phyloP scores from a whole-genome alignment of 768 basidiomycete species.

The Cystofilobasidium macerans region DNA sequence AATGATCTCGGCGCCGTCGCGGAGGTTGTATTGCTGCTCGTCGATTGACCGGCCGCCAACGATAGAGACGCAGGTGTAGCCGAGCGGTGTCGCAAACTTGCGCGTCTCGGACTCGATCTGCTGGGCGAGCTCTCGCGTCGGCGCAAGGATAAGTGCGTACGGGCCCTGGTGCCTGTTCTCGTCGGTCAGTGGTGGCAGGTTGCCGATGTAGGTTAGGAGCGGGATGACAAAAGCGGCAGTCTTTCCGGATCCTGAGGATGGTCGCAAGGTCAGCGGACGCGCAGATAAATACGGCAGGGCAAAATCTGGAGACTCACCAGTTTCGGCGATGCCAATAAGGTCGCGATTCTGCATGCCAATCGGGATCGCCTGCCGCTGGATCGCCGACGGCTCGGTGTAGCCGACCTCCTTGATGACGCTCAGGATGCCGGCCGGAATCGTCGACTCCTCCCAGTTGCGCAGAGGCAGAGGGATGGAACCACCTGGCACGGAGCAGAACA shows the following conservation, averaged over 20 bases:
- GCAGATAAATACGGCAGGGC: background rate
- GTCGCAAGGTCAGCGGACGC: background rate
- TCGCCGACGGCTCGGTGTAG: constrained; percentile 92
- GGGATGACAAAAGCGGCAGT: constrained; percentile 98
- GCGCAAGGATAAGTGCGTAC: constrained; percentile 81
- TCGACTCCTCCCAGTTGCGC: constrained; percentile 81
- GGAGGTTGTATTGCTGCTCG: constrained; percentile 93
- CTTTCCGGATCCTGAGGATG: constrained; percentile 76
- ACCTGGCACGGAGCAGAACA: constrained; percentile 47
- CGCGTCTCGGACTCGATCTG: constrained; percentile 88
- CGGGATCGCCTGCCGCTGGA: constrained; percentile 98
- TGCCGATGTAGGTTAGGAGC: constrained; percentile 87
- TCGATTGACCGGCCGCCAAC: constrained; percentile 94
- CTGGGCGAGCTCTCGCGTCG: constrained; percentile 96
- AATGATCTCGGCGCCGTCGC: constrained; percentile 97
- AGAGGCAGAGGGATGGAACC: constrained; percentile 88
- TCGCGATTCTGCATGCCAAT: constrained; percentile 94
- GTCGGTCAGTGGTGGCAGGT: constrained; percentile 72
- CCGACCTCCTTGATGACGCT: constrained; percentile 81
- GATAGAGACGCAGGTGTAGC: constrained; percentile 90
- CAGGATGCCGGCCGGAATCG: constrained; percentile 64
- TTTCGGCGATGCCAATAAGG: constrained; percentile 97
- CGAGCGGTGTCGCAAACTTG: constrained; percentile 81
- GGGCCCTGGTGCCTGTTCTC: constrained; percentile 91
- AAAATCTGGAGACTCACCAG: constrained; percentile 48